Base-by-base conservation (phyloP, 441 rosid genomes). In the Populus trichocarpa region DNA sequence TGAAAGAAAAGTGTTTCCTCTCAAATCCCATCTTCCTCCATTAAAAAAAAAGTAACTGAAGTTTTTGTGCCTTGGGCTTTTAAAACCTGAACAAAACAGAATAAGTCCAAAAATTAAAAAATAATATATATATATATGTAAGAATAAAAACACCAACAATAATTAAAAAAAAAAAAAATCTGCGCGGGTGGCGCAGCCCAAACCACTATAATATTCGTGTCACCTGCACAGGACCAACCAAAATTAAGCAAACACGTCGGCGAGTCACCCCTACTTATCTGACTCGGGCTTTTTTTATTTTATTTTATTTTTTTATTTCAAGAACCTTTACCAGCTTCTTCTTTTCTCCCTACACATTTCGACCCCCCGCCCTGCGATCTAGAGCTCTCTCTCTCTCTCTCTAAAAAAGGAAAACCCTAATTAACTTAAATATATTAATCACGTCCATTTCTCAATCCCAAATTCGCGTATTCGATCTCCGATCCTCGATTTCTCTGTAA, bases 141-240 rank as follows among this genome's bases (percentile, higher is more conserved):
- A 46, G 13, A 46, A 4, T 46, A 46, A 4, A 46, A 46, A 13
- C 18, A 11, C 53, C 53, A 42, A 13, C 16, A 42, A 38, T 38
- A 38, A 38, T 38, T 38, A 38, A 38, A 42, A 42, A 42, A 13
- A 25, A 0, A 2, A 6, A 2, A 71, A 77, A 67, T 59, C 38
- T 77, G 79, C 78, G 77, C 77, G 2, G 35, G 69, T 20, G 61
- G 76, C 78, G 57, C 69, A 5, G 14, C 8, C 35, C 32, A 12
- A 30, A 70, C 70, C 18, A n/a, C 42, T 12, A 46, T 13, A 13
- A 46, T 46, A 46, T 12, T 46, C 53, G 53, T 46, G 53, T 46
- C 53, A 13, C 53, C 53, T 46, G 53, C 18, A 13, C 18, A 46
- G 53, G 18, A 36, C 53, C 53, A 46, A 68, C 63, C 25, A 72